Evolutionary conservation across 2,329 filamentous ascomycete species (phyloP).

Genomic region (Xylariaceae sp.): DNA sequence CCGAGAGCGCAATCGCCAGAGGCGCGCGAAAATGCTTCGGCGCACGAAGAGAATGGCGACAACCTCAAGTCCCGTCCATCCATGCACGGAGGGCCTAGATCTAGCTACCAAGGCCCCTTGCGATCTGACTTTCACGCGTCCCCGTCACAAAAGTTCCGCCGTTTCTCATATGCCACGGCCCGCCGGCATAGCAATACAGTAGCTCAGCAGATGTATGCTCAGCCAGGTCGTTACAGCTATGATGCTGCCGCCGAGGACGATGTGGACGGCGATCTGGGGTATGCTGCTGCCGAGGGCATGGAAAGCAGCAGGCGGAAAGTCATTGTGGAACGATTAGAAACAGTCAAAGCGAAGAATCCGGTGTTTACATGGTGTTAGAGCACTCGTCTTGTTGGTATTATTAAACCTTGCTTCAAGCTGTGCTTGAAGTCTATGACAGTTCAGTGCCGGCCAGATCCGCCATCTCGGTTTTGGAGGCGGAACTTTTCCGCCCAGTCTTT

Average conservation of each 20-base stretch:
- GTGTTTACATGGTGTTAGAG: slow-evolving; percentile 94
- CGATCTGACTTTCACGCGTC: slow-evolving; percentile 43
- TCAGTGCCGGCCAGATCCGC: too few relatives aligned
- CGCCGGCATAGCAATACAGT: slow-evolving; percentile 50
- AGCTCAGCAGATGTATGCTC: slow-evolving; percentile 51
- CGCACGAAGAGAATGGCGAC: slow-evolving; percentile 5
- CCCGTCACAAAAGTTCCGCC: slow-evolving; percentile 48
- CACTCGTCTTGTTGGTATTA: not conserved
- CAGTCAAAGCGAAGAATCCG: slow-evolving; percentile 91
- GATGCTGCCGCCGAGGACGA: slow-evolving; percentile 48
- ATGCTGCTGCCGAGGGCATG: slow-evolving; percentile 89
- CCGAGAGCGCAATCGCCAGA: slow-evolving; percentile 42
- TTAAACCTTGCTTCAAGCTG: too few relatives aligned
- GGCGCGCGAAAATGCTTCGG: slow-evolving; percentile 24
- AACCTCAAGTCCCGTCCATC: slow-evolving; percentile 5
- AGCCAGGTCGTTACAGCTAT: slow-evolving; percentile 22
- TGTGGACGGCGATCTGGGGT: slow-evolving; percentile 89
- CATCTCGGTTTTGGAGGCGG: too few relatives aligned
- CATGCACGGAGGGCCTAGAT: slow-evolving; percentile 15
- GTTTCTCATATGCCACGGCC: slow-evolving; percentile 53
- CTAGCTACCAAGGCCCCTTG: slow-evolving; percentile 43
- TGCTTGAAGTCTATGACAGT: too few relatives aligned
- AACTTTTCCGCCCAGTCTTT: too few relatives aligned
- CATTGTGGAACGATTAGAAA: slow-evolving; percentile 93
- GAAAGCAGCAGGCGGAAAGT: slow-evolving; percentile 90